Evolutionary conservation across 257 asterid genomes (phyloP), one percentile per base, ranked within the genome.

Genomic region (Galeopsis tetrahit): DNA sequence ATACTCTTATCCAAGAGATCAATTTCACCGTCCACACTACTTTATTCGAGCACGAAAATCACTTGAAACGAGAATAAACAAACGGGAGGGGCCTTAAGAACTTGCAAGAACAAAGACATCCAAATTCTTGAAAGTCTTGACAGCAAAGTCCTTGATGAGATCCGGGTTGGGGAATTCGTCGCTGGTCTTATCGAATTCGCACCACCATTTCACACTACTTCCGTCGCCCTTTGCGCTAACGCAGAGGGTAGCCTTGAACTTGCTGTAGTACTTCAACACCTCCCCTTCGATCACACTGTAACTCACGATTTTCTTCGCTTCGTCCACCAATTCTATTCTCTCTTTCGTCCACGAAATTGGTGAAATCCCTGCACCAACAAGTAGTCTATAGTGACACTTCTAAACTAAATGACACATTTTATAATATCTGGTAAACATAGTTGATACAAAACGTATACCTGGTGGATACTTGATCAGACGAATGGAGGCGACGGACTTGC

Each of bases 211-310:
- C 72, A 90, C 86, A 5, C 55, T 28, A 11, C 89, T 80, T 10
- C 88, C 93, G 66, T 83, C 82, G 0, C 83, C 95, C 65, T 85
- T 84, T 0, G 81, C 66, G 63, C 61, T 68, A 42, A 88, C 89
- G 7, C 4, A 33, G 0, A 90, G 73, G 38, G 36, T 71, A 2
- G 86, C 88, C 77, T 81, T 90, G 79, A 90, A 88, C 70, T 84
- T 74, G 14, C 76, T 85, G 91, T 93, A 93, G 84, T 72, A 88
- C 5, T 88, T 81, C 76, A 89, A 11, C 7, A 86, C 62, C 15
- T 90, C 97, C 3, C 97, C 98, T 6, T 83, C 98, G 5, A 92
- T 76, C 76, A 85, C 89, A 10, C 55, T 68, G 75, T 87, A 84
- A 56, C 63, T 57, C 42, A 85, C 38, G 11, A 48, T 77, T 32